Evolutionary conservation across 1,139 yeast genomes (phyloP).

Genomic region (Taphrina sp.): DNA sequence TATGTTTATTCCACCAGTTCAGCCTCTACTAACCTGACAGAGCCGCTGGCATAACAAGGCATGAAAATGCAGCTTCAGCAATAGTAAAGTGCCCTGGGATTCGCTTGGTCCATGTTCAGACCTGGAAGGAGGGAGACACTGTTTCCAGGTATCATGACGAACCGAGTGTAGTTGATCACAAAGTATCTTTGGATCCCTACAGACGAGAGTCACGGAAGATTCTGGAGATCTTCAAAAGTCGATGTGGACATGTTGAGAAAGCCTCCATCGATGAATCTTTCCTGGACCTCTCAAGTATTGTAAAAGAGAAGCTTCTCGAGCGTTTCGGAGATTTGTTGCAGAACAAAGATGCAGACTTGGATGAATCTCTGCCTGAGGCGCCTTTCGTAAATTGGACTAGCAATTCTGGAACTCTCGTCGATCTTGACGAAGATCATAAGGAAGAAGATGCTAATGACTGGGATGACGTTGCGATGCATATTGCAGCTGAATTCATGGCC

Average conservation of each 20-base stretch:
- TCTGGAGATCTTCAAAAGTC: constrained; percentile 55
- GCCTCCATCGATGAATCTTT: constrained; percentile 96
- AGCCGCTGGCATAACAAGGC: constrained; percentile 72
- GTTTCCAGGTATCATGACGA: constrained; percentile 68
- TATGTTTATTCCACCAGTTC: no score
- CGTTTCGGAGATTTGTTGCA: constrained; percentile 46
- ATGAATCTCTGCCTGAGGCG: constrained; percentile 33
- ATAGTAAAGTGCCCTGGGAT: constrained; percentile 69
- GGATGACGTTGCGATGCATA: constrained; percentile 72
- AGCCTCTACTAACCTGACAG: no score
- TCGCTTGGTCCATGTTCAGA: constrained; percentile 87
- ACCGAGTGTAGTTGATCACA: constrained; percentile 53
- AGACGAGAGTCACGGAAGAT: constrained; percentile 82
- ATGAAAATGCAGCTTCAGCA: constrained; percentile 71
- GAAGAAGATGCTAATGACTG: constrained; percentile 55
- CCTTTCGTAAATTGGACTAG: constrained; percentile 39
- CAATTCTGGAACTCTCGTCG: constrained; percentile 40
- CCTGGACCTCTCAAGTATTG: constrained; percentile 68
- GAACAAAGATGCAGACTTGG: constrained; percentile 20
- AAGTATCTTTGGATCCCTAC: constrained; percentile 88
- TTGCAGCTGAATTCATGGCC: constrained; percentile 62
- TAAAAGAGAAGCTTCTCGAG: constrained; percentile 45
- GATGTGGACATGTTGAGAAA: constrained; percentile 73
- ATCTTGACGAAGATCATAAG: constrained; percentile 37
- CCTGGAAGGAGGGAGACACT: constrained; percentile 80